phyloP scores from a whole-genome alignment of 75 land plant species.

The Azolla pinnata region DNA sequence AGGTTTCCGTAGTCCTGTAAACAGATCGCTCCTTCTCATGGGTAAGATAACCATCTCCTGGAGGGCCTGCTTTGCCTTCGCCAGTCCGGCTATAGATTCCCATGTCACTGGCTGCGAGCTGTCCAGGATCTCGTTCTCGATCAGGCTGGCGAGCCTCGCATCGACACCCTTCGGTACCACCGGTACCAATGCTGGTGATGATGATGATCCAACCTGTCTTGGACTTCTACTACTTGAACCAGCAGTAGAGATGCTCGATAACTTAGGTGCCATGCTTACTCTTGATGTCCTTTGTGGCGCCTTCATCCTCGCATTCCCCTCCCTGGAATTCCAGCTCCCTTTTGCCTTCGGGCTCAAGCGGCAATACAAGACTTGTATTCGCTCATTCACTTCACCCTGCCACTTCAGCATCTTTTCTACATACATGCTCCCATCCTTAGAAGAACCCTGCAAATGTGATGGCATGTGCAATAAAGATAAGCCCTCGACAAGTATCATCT shows the following conservation, averaged over 20 bases:
- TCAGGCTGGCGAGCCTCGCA: slow-evolving; percentile 60
- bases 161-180: slow-evolving; percentile 37
- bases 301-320: background rate
- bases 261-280: background rate
- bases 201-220: background rate
- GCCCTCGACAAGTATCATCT: slow-evolving; percentile 55
- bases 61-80: slow-evolving; percentile 86
- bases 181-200: background rate
- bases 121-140: slow-evolving; percentile 81
- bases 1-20: slow-evolving; percentile 90
- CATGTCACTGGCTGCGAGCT: slow-evolving; percentile 84
- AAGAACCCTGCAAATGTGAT: slow-evolving; percentile 28
- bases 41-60: slow-evolving; percentile 97
- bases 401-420: slow-evolving; percentile 73
- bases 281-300: background rate
- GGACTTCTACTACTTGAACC: background rate
- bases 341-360: slow-evolving; percentile 31
- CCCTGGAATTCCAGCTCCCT: background rate
- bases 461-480: slow-evolving; percentile 16
- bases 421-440: slow-evolving; percentile 53
- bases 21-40: slow-evolving; percentile 76
- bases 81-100: slow-evolving; percentile 97
- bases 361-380: slow-evolving; percentile 39
- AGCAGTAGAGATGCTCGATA: background rate
- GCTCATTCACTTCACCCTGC: slow-evolving; percentile 59